Evolutionary conservation across 129 eudicot species (phyloP), one percentile per base, ranked within the genome.

Genomic region (Flaveria linearis): DNA sequence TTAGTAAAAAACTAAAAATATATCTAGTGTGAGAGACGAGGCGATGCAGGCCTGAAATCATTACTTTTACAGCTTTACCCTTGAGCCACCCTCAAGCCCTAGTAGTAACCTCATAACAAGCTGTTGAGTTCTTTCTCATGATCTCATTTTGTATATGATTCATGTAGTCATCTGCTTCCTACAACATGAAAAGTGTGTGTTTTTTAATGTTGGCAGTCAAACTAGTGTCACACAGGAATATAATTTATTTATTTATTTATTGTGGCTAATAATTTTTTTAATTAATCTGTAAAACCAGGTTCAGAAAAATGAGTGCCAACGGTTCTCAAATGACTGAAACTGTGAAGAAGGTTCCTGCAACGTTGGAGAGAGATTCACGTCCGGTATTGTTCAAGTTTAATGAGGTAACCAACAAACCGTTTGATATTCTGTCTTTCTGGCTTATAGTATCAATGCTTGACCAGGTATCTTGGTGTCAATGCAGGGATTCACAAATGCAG

Each of bases 401-500:
- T 26, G 99, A 95, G 99, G 99, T 95, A 77, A 16, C 23, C 52
- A 39, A 5, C 7, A 6, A 26, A 45, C 7, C 41, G 5, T 75
- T 8, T 7, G 28, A 50, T 18, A n/a, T 17, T 41, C 18, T 22
- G 33, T 51, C 4, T 71, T 23, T 52, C 42, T 30, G 15, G 3
- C 9, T 42, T 42, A 2, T 46, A 47, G 28, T 66, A 66, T 13
- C 49, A 14, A 39, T 66, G 50, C 71, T 41, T 66, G 71, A 66
- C 7, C 16, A 39, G 49, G 11, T 39, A 66, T 73, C 15, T 61
- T 58, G 11, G 23, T 42, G 65, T 58, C 15, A 71, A 78, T 81
- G 89, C 87, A 94, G 98, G 99, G 99, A 11, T 91, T 75, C 77
- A 94, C 99, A 47, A 94, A 94, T 84, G 97, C 99, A 72, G 99